Percentiles rank a stretch among this genome's conserved stretches.
phyloP scores from a whole-genome alignment of 2,329 filamentous ascomycete genomes.

The Neophaeococcomyces mojaviensis region DNA sequence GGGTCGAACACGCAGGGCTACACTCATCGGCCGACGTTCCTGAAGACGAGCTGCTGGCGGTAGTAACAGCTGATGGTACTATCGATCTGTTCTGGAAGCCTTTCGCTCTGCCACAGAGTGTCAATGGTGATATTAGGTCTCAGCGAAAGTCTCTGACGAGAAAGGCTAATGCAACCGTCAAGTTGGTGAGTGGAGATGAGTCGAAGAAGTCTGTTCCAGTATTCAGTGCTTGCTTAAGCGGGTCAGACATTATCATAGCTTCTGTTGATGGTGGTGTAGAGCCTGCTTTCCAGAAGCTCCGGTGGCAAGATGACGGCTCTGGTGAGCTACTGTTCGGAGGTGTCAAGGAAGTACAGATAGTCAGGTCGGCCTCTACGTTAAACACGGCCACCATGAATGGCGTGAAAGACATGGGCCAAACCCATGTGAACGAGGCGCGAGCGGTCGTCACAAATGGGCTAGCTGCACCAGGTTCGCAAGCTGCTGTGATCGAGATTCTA shows the following conservation, averaged over 20 bases:
- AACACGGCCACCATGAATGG: slow-evolving; percentile 47
- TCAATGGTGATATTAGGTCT: slow-evolving; percentile 26
- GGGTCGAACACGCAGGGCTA: slow-evolving; percentile 35
- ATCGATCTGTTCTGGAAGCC: slow-evolving; percentile 45
- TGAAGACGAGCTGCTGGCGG: slow-evolving; percentile 36
- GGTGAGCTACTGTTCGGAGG: slow-evolving; percentile 37
- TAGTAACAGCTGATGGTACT: slow-evolving; percentile 40
- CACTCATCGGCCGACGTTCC: slow-evolving; percentile 22
- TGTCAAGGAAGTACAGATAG: slow-evolving; percentile 36
- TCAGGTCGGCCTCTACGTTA: slow-evolving; percentile 36
- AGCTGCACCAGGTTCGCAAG: slow-evolving; percentile 32
- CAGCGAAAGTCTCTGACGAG: slow-evolving; percentile 34
- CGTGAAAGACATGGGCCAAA: slow-evolving; percentile 42
- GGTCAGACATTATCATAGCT: slow-evolving; percentile 39
- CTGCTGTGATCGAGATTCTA: slow-evolving; percentile 41
- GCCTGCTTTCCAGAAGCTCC: slow-evolving; percentile 42
- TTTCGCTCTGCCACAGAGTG: slow-evolving; percentile 31
- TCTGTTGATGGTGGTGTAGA: slow-evolving; percentile 45
- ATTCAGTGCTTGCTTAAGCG: slow-evolving; percentile 38
- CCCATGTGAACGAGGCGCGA: slow-evolving; percentile 51
- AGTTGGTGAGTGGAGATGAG: slow-evolving; percentile 36
- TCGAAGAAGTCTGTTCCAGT: slow-evolving; percentile 35
- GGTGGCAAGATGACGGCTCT: slow-evolving; percentile 40
- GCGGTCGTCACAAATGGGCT: slow-evolving; percentile 41
- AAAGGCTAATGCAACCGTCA: slow-evolving; percentile 38